Evolutionary conservation across 106 monocot species (phyloP).

Genomic region (Dactylorhiza incarnata): DNA sequence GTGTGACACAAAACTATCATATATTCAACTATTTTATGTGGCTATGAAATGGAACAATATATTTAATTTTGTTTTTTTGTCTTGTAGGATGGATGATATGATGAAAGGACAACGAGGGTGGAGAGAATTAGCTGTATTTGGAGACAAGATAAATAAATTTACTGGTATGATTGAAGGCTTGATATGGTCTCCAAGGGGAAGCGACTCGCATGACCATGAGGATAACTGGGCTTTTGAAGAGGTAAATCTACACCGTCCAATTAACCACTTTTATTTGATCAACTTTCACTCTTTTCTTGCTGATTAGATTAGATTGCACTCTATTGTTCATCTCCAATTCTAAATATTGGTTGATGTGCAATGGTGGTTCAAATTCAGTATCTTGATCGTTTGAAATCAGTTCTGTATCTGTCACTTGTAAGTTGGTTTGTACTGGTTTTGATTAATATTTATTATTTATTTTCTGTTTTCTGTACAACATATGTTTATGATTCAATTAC

Average conservation of each 20-base stretch:
- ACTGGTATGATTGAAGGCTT: constrained; percentile 87
- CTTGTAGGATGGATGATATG: constrained; percentile 90
- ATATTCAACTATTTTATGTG: too few relatives aligned
- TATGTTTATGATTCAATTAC: not conserved
- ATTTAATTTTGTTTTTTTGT: not conserved
- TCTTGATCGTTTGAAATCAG: not conserved
- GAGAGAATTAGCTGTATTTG: constrained; percentile 74
- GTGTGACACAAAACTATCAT: too few relatives aligned
- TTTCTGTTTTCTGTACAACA: not conserved
- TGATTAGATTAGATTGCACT: not conserved
- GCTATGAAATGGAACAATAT: not conserved
- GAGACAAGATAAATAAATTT: constrained; percentile 77
- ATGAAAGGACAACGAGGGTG: constrained; percentile 92
- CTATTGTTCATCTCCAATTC: not conserved
- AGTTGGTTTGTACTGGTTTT: not conserved
- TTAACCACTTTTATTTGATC: too few relatives aligned
- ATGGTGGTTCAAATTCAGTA: not conserved
- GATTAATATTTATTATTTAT: not conserved
- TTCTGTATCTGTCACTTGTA: not conserved
- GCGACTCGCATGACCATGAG: constrained; percentile 38
- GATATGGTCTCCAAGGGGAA: constrained; percentile 72
- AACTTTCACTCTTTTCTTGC: not conserved
- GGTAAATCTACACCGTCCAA: constrained; percentile 19
- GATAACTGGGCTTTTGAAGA: constrained; percentile 86
- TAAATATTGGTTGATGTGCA: not conserved